Percentiles rank a stretch among this genome's conserved stretches.
phyloP scores from a whole-genome alignment of 352 stramenopile species.

The Globisporangium recalcitrans region DNA sequence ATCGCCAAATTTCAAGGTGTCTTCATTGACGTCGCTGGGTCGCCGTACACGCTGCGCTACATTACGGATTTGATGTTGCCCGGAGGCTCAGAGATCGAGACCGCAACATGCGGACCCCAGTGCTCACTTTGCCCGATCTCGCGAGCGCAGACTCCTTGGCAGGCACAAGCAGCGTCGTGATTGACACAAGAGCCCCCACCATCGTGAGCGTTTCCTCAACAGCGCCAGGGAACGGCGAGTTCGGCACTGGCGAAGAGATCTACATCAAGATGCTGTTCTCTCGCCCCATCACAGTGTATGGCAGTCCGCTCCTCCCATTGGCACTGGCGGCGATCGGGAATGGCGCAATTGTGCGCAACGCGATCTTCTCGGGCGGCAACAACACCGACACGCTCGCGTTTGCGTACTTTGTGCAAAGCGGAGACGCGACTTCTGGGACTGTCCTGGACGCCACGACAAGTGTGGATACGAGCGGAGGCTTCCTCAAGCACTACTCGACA shows the following conservation, averaged over 20 bases:
- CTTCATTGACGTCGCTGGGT: slow-evolving; percentile 74
- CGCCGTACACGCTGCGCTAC: slow-evolving; percentile 71
- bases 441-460: slow-evolving; percentile 46
- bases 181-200: slow-evolving; percentile 63
- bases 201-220: slow-evolving; percentile 50
- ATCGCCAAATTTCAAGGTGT: slow-evolving; percentile 54
- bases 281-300: slow-evolving; percentile 56
- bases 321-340: slow-evolving; percentile 39
- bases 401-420: slow-evolving; percentile 57
- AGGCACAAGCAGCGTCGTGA: slow-evolving; percentile 47
- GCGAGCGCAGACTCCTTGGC: slow-evolving; percentile 37
- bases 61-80: slow-evolving; percentile 48
- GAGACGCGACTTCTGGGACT: slow-evolving; percentile 32
- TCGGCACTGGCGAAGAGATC: slow-evolving; percentile 59
- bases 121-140: slow-evolving; percentile 46
- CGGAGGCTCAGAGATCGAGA: slow-evolving; percentile 52
- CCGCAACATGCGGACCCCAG: slow-evolving; percentile 57
- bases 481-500: slow-evolving; percentile 69
- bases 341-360: slow-evolving; percentile 26
- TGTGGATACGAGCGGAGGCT: slow-evolving; percentile 58
- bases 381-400: slow-evolving; percentile 67
- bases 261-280: slow-evolving; percentile 57
- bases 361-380: slow-evolving; percentile 54
- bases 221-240: slow-evolving; percentile 59
- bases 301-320: slow-evolving; percentile 44